Percentiles rank a stretch among this genome's conserved stretches.
phyloP scores from a whole-genome alignment of 257 asterid genomes.

The Ligustrum vulgare region DNA sequence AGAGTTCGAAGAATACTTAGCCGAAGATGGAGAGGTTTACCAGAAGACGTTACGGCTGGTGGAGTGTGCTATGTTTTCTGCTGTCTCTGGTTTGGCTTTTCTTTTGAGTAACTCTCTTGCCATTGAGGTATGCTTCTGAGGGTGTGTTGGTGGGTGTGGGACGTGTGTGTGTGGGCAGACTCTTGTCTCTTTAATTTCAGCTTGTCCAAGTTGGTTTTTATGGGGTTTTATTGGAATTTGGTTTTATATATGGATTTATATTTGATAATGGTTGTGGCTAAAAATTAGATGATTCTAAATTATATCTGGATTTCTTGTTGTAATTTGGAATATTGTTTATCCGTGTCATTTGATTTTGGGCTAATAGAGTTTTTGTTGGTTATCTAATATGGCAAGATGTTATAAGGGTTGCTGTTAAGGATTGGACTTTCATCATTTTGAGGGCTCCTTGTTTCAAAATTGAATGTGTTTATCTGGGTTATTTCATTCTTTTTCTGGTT shows the following conservation, averaged over 20 bases:
- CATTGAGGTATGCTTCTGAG: constrained; percentile 59
- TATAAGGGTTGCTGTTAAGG: not conserved
- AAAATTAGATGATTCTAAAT: not conserved
- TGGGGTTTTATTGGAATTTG: constrained; percentile 1
- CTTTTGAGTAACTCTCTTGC: constrained; percentile 91
- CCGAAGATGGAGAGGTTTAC: constrained; percentile 83
- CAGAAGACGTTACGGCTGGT: constrained; percentile 82
- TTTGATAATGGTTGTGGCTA: constrained; percentile 2
- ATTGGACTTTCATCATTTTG: not conserved
- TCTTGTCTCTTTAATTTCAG: not conserved
- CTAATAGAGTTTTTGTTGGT: not conserved
- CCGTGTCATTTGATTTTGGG: not conserved
- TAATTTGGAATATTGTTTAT: not conserved
- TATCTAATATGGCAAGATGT: not conserved
- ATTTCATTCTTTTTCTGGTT: not conserved
- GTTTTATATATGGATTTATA: not conserved
- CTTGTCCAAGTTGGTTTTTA: not conserved
- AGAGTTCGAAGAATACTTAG: constrained; percentile 67
- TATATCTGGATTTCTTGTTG: not conserved
- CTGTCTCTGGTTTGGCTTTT: constrained; percentile 88
- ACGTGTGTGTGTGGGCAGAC: not conserved
- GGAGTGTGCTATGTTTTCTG: constrained; percentile 98
- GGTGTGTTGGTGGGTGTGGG: not conserved
- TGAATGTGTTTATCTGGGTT: not conserved
- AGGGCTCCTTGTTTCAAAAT: no score